phyloP scores from a whole-genome alignment of 2,329 filamentous ascomycete genomes.

The Penicillium olsonii region DNA sequence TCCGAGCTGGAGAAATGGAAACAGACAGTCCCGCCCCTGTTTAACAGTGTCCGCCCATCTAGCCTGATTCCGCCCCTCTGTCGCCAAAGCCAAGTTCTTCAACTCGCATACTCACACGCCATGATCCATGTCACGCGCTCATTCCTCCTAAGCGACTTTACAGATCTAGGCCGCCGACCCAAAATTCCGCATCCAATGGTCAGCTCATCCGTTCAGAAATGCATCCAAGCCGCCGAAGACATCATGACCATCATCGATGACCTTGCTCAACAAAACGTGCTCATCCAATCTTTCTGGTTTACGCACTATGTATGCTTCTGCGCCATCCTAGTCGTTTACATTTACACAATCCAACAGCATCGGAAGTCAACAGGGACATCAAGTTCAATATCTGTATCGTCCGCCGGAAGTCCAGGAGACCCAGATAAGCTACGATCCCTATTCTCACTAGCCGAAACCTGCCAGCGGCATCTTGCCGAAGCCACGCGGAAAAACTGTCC shows the following conservation, averaged over 20 bases:
- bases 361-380: constrained; percentile 17
- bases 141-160: constrained; percentile 40
- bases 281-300: constrained; percentile 47
- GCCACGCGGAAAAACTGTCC: constrained; percentile 51
- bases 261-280: constrained; percentile 37
- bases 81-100: constrained; percentile 41
- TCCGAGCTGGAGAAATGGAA: constrained; percentile 40
- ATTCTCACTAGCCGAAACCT: constrained; percentile 47
- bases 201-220: constrained; percentile 44
- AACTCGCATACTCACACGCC: constrained; percentile 41
- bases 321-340: constrained; percentile 45
- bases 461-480: constrained; percentile 48
- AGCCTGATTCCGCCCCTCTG: constrained; percentile 42
- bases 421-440: constrained; percentile 31
- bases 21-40: constrained; percentile 36
- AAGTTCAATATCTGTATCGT: constrained; percentile 16
- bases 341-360: constrained; percentile 45
- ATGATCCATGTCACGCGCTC: constrained; percentile 43
- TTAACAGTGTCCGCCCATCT: constrained; percentile 38
- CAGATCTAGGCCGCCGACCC: constrained; percentile 35
- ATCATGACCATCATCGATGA: constrained; percentile 39
- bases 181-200: constrained; percentile 33
- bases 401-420: constrained; percentile 21
- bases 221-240: constrained; percentile 46
- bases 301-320: constrained; percentile 47